Evolutionary conservation across 176 grass and related monocot genomes (phyloP).

Genomic region (Triticum aestivum): IWGSC_CS_RefSeq_v2.1 NC_057798.1:726328295-726328794

Average conservation of each 20-base stretch:
- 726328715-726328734: too few relatives aligned
- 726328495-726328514: too few relatives aligned
- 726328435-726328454: too few relatives aligned
- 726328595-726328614: background rate
- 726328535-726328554: too few relatives aligned
- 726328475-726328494: too few relatives aligned
- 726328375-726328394: background rate
- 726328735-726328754: background rate
- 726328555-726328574: too few relatives aligned
- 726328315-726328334: background rate
- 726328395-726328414: background rate
- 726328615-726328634: too few relatives aligned
- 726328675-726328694: constrained; percentile 15
- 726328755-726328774: constrained; percentile 32
- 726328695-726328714: background rate
- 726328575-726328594: too few relatives aligned
- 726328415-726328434: background rate
- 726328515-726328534: too few relatives aligned
- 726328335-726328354: background rate
- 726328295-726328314: background rate
- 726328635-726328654: constrained; percentile 12
- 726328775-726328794: constrained; percentile 22
- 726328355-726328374: background rate
- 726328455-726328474: too few relatives aligned
- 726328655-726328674: constrained; percentile 6